A percentile compares a stretch with the other conserved stretches of the same genome.
These are phyloP conservation scores for Pontederia paniculata DNA, from an alignment of 176 grass and related monocot species.

Conservation along the genomic window DNA sequence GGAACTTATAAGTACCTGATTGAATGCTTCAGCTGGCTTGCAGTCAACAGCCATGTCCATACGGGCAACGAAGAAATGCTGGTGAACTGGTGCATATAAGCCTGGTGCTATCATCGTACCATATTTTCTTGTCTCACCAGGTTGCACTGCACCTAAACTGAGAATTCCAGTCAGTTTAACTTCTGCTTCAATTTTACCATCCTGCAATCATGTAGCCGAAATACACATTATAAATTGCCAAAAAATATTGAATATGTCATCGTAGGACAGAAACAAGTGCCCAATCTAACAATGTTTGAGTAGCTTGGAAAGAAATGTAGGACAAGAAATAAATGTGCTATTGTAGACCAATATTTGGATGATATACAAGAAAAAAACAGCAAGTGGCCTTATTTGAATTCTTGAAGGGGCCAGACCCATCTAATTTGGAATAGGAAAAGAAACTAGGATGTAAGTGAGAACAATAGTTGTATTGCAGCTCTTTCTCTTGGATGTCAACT, in stretches of 20 bases:
- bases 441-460: no score
- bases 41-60: slow-evolving; percentile 99
- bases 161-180: slow-evolving; percentile 98
- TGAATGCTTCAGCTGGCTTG: slow-evolving; percentile 84
- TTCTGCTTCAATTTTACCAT: slow-evolving; percentile 99
- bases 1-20: slow-evolving; percentile 48
- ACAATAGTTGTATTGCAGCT: no score
- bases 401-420: no score
- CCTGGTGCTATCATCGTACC: slow-evolving; percentile 97
- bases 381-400: no score
- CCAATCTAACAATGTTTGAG: no score
- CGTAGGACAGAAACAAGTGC: not conserved
- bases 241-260: not conserved
- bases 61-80: slow-evolving; percentile 99
- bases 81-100: slow-evolving; percentile 98
- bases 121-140: slow-evolving; percentile 91
- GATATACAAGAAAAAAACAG: no score
- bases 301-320: no score
- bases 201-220: slow-evolving; percentile 27
- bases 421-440: no score
- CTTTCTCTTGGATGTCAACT: no score
- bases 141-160: slow-evolving; percentile 91
- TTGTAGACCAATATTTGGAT: no score
- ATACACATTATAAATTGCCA: not conserved
- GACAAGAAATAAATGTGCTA: no score